phyloP scores from a whole-genome alignment of 768 basidiomycete species.

The Lactarius evosmus region DNA sequence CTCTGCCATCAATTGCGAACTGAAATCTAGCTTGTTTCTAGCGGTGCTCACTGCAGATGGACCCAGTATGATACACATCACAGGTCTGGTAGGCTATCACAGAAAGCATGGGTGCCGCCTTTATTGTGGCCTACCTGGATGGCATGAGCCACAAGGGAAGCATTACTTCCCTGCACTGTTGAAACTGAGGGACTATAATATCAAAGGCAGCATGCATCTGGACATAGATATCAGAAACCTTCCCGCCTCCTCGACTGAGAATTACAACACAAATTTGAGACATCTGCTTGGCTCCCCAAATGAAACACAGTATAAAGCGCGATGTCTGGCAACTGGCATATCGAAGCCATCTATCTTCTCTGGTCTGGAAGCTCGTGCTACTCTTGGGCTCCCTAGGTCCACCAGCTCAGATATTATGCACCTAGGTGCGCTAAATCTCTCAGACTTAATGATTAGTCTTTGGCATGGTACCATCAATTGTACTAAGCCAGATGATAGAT shows the following conservation, averaged over 20 bases:
- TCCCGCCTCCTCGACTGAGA: neutral
- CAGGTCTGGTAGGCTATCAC: slow-evolving; percentile 38
- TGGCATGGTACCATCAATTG: slow-evolving; percentile 36
- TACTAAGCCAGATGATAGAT: slow-evolving; percentile 28
- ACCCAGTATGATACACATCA: slow-evolving; percentile 35
- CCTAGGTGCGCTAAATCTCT: slow-evolving; percentile 37
- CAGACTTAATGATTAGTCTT: slow-evolving; percentile 35
- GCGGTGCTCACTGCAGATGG: slow-evolving; percentile 35
- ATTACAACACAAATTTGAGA: slow-evolving; percentile 29
- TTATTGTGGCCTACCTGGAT: slow-evolving; percentile 35
- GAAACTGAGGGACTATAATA: slow-evolving; percentile 30
- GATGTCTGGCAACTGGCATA: slow-evolving; percentile 36
- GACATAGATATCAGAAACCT: slow-evolving; percentile 32
- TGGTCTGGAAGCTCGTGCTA: slow-evolving; percentile 29
- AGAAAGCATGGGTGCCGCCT: slow-evolving; percentile 38
- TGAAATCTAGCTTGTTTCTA: slow-evolving; percentile 21
- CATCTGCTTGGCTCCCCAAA: slow-evolving; percentile 29
- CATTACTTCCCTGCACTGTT: slow-evolving; percentile 38
- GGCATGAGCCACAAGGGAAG: slow-evolving; percentile 29
- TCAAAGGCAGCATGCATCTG: slow-evolving; percentile 33
- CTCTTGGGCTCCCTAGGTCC: slow-evolving; percentile 33
- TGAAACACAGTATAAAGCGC: slow-evolving; percentile 31
- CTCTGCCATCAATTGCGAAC: slow-evolving; percentile 7
- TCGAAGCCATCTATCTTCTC: slow-evolving; percentile 38
- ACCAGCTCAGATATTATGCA: slow-evolving; percentile 43